These are phyloP conservation scores for Cudoniella acicularis DNA, from an alignment of 495 filamentous ascomycete species.

Conservation along the genomic window DNA sequence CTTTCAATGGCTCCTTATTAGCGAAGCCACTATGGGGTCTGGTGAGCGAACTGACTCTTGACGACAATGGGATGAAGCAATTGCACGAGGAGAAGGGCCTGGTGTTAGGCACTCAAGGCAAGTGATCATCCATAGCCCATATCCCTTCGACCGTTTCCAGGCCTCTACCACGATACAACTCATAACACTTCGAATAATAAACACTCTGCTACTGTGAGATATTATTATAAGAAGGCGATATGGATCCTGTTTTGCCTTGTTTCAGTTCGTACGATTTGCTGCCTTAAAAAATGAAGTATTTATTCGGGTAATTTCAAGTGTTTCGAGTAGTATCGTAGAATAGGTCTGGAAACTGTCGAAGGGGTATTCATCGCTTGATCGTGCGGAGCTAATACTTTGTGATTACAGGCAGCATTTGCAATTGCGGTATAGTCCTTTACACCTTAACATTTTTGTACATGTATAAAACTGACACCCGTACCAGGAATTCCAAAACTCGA, in stretches of 20 bases:
- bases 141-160: no score
- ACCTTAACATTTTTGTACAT: background rate
- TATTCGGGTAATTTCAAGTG: no score
- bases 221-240: no score
- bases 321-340: no score
- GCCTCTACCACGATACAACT: no score
- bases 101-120: slow-evolving; percentile 13
- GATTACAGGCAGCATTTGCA: slow-evolving; percentile 14
- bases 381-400: slow-evolving; percentile 6
- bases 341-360: no score
- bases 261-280: no score
- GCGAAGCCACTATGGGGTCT: slow-evolving; percentile 12
- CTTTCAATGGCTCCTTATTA: slow-evolving; percentile 5
- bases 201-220: no score
- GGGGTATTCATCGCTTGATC: background rate
- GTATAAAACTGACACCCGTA: background rate
- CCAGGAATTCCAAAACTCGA: slow-evolving; percentile 11
- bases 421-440: slow-evolving; percentile 10
- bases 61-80: slow-evolving; percentile 9
- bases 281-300: no score
- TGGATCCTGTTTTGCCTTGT: no score
- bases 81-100: slow-evolving; percentile 15
- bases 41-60: slow-evolving; percentile 2
- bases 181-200: no score
- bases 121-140: background rate